Evolutionary conservation across 1,284 basidiomycete species (phyloP).

Genomic region (Ceratobasidium sp.): DNA sequence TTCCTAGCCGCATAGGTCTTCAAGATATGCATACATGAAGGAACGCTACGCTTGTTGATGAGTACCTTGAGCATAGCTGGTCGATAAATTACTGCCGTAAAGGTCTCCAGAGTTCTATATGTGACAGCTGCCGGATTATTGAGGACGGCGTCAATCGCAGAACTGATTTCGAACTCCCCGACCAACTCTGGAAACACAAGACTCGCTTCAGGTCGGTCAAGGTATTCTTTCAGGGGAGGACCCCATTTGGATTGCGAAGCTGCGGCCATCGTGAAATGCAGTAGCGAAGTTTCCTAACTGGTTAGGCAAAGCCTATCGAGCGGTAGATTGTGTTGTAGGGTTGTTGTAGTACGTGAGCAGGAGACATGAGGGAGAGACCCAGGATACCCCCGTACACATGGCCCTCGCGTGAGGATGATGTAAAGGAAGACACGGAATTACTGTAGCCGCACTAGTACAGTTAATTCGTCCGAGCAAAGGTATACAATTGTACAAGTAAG

Average conservation of each 20-base stretch:
- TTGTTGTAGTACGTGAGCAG: no score
- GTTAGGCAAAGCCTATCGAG: no score
- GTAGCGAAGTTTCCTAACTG: no score
- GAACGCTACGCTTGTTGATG: background rate
- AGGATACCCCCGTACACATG: no score
- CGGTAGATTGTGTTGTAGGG: no score
- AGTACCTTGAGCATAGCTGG: background rate
- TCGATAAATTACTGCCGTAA: background rate
- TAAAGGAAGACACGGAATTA: no score
- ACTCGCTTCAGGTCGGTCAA: background rate
- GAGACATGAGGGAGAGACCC: no score
- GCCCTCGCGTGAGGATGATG: no score
- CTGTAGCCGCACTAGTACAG: no score
- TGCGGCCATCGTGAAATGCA: no score
- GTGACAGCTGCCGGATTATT: background rate
- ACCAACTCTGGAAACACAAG: background rate
- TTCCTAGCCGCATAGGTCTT: background rate
- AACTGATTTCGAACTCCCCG: background rate
- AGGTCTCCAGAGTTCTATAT: background rate
- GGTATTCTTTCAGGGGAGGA: background rate
- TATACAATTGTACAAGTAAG: slow-evolving; percentile 19
- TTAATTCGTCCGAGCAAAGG: background rate
- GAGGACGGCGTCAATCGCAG: background rate
- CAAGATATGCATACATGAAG: background rate
- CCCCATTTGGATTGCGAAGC: background rate